Base-by-base conservation (phyloP, 495 filamentous ascomycete species). In the Terfezia boudieri region DNA sequence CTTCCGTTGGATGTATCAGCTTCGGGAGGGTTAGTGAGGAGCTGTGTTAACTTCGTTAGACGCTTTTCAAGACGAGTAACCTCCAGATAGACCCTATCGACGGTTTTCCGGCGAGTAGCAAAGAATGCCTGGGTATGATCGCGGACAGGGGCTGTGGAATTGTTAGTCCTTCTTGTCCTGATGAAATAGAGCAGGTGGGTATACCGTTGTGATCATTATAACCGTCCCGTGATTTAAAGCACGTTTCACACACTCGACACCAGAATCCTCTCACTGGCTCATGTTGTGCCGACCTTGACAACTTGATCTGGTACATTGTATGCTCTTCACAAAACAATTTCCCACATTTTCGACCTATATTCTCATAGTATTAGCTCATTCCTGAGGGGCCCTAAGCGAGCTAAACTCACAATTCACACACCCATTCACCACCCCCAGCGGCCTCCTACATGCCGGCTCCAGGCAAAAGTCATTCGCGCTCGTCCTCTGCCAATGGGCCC, bases 221-320 rank as follows among this genome's bases (percentile, higher is more conserved):
- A 3, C 92, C 92, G 37, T 88, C 86, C 58, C 92, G 74, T 17
- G 84, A 90, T 70, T 94, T 96, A 68, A 89, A 98, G 67, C 90
- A 98, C 26, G 90, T 96, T 68, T 96, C 92, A 65, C 90, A 98
- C 5, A 94, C 88, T 36, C 90, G 69, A 62, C 84, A 92, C 90
- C 90, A 98, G 55, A 88, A 74, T 1, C 90, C 90, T 57, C 92
- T 70, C 0, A 94, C 82, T 0, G 92, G 92, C 59, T 98, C 92
- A 71, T 93, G 86, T 58, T 80, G 76, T 4, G 92, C 90, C 6
- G 86, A 80, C 50, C 88, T 74, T 9, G 86, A 94, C 17, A 98
- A 76, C 73, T 90, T 95, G 84, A 96, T 96, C 70, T 96, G 88
- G 61, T 96, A 98, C 90, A 95, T 94, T 36, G 89, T 95, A 70